Conservation (phyloP, 768 basidiomycete species). For the Scleroderma bovista region DNA sequence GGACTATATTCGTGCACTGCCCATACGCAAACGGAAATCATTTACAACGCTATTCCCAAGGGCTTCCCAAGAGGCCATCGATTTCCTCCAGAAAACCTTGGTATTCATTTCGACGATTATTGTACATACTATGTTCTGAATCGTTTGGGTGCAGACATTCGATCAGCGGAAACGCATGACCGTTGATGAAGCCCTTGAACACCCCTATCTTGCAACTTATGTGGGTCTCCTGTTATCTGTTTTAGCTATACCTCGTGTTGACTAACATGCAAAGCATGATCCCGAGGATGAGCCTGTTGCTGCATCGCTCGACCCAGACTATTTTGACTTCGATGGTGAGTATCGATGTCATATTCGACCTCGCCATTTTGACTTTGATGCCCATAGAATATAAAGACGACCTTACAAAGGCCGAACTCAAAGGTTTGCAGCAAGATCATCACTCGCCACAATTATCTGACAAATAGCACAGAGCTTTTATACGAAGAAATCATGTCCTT, state of each 20-base stretch:
- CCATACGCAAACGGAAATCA: constrained; percentile 69
- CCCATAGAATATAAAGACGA: constrained; percentile 63
- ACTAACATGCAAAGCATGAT: constrained; percentile 55
- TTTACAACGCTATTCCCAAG: constrained; percentile 74
- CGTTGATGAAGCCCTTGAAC: constrained; percentile 75
- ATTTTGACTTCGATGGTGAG: constrained; percentile 88
- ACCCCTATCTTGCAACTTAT: constrained; percentile 78
- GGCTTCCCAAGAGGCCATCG: constrained; percentile 66
- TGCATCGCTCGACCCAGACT: constrained; percentile 73
- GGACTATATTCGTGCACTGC: constrained; percentile 83
- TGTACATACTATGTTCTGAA: constrained; percentile 10
- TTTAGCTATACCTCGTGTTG: constrained; percentile 1
- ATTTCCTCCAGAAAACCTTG: constrained; percentile 68
- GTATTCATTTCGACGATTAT: constrained; percentile 35
- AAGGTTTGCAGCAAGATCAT: constrained; percentile 26
- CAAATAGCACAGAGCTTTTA: constrained; percentile 46
- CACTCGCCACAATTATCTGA: constrained; percentile 6
- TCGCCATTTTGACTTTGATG: constrained; percentile 5
- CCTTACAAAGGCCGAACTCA: constrained; percentile 73
- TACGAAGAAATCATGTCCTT: constrained; percentile 84
- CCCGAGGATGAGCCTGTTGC: constrained; percentile 85
- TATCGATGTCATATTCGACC: constrained; percentile 1
- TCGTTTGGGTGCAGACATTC: constrained; percentile 51
- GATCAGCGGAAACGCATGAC: constrained; percentile 83
- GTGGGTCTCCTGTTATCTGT: constrained; percentile 32